Percentiles rank a stretch among this genome's conserved stretches.
These are phyloP conservation scores for Berberis thunbergii DNA, from an alignment of 164 flowering plant species.

Conservation along the genomic window DNA sequence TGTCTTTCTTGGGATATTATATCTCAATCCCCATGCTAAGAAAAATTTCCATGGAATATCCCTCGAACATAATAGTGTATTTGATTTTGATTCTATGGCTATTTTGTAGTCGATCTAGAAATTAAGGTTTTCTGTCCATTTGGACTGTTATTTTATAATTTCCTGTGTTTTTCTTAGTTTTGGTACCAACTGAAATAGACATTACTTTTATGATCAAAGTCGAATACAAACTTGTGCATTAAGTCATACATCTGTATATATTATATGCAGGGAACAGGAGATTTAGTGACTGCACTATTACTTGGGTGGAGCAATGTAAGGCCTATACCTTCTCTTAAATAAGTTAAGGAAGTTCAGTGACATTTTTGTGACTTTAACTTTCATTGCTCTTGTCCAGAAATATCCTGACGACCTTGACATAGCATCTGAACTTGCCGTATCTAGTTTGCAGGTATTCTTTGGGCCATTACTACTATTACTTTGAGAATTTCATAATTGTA, in stretches of 20 bases:
- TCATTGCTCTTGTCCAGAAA: conserved; percentile 41
- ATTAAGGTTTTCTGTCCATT: too few relatives aligned
- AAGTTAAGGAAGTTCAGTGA: not conserved
- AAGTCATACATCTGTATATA: not conserved
- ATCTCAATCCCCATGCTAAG: too few relatives aligned
- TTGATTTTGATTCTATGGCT: too few relatives aligned
- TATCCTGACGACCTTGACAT: conserved; percentile 71
- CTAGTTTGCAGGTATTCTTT: conserved; percentile 84
- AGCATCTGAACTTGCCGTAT: conserved; percentile 97
- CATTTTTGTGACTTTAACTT: too few relatives aligned
- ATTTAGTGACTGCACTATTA: conserved; percentile 90
- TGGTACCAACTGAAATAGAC: too few relatives aligned
- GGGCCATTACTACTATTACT: not conserved
- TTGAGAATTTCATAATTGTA: not conserved
- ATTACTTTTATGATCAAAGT: too few relatives aligned
- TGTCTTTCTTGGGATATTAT: too few relatives aligned
- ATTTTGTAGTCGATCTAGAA: too few relatives aligned
- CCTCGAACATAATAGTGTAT: too few relatives aligned
- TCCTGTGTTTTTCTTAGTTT: too few relatives aligned
- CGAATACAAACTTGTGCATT: not conserved
- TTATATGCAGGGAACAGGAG: conserved; percentile 89
- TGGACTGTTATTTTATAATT: too few relatives aligned
- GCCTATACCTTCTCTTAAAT: not conserved
- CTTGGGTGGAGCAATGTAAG: conserved; percentile 99
- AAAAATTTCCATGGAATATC: too few relatives aligned